Evolutionary conservation across 495 filamentous ascomycete species (phyloP).

Genomic region (Podospora conica): DNA sequence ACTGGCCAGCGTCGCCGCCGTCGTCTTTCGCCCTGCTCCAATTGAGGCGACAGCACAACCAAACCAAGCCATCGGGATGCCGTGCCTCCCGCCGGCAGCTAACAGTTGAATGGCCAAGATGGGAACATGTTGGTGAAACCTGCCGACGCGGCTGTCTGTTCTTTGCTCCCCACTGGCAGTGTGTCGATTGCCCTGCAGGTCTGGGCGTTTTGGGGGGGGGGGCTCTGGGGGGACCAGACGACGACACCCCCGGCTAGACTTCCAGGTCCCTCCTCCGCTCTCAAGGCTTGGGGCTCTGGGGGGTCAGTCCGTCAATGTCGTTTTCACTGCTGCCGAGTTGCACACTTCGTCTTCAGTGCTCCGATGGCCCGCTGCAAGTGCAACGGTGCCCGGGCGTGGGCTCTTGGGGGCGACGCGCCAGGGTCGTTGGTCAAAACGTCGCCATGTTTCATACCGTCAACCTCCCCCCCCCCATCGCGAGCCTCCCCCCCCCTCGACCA

Average conservation of each 20-base stretch:
- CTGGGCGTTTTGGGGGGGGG: background rate
- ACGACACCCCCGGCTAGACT: background rate
- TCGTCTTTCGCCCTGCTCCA: background rate
- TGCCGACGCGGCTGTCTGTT: slow-evolving; percentile 6
- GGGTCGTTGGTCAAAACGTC: slow-evolving; percentile 23
- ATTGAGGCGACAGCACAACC: background rate
- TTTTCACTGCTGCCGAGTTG: slow-evolving; percentile 5
- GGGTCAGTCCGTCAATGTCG: slow-evolving; percentile 6
- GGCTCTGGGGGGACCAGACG: background rate
- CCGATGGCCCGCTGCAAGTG: slow-evolving; percentile 6
- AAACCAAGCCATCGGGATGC: slow-evolving; percentile 1
- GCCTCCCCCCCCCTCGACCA: slow-evolving; percentile 10
- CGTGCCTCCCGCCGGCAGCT: slow-evolving; percentile 1
- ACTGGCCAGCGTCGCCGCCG: background rate
- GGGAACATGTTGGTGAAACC: slow-evolving; percentile 13
- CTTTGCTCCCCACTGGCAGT: background rate
- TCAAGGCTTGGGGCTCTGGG: background rate
- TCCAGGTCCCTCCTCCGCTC: background rate
- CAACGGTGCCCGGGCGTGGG: slow-evolving; percentile 1
- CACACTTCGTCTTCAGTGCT: slow-evolving; percentile 4
- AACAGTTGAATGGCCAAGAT: background rate
- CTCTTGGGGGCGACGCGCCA: slow-evolving; percentile 12
- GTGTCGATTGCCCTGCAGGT: background rate
- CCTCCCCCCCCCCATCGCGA: background rate
- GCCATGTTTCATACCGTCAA: slow-evolving; percentile 28